Evolutionary conservation across 1,284 basidiomycete genomes (phyloP).

Genomic region (Coniferiporia weirii): DNA sequence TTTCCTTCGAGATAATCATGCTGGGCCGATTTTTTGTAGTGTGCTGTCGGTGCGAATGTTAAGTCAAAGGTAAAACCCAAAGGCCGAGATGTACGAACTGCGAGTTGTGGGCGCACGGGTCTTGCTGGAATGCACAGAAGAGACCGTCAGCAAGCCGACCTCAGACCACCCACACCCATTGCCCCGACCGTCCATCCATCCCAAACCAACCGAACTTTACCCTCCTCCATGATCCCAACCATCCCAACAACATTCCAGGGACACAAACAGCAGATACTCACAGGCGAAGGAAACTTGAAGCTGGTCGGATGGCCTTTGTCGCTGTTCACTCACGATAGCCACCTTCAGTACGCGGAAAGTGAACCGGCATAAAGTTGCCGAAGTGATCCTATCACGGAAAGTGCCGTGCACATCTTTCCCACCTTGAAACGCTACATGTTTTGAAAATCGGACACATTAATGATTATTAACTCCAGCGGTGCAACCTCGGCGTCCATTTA

Average conservation of each 20-base stretch:
- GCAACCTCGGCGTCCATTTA: too few species aligned
- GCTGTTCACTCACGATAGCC: background rate
- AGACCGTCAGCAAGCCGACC: background rate
- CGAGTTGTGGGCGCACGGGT: conserved; percentile 7
- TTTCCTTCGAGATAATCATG: conserved; percentile 85
- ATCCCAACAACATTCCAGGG: background rate
- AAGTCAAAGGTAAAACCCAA: conserved; percentile 19
- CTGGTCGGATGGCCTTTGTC: background rate
- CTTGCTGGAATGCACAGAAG: conserved; percentile 3
- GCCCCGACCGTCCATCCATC: conserved; percentile 2
- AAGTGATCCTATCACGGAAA: background rate
- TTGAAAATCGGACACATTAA: too few species aligned
- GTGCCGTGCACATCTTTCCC: background rate
- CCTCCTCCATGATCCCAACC: background rate
- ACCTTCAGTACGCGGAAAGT: background rate
- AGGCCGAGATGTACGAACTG: conserved; percentile 4
- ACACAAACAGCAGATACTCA: background rate
- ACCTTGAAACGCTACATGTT: too few species aligned
- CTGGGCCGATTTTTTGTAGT: conserved; percentile 41
- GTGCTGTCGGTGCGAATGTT: conserved; percentile 34
- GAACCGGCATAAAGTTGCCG: background rate
- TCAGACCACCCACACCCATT: conserved; percentile 2
- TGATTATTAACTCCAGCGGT: too few species aligned
- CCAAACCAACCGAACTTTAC: background rate
- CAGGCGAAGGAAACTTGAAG: background rate